A percentile compares a stretch with the other conserved stretches of the same genome.
Conservation (phyloP, 2,329 filamentous ascomycete species). For the Thermothelomyces thermophilus region DNA sequence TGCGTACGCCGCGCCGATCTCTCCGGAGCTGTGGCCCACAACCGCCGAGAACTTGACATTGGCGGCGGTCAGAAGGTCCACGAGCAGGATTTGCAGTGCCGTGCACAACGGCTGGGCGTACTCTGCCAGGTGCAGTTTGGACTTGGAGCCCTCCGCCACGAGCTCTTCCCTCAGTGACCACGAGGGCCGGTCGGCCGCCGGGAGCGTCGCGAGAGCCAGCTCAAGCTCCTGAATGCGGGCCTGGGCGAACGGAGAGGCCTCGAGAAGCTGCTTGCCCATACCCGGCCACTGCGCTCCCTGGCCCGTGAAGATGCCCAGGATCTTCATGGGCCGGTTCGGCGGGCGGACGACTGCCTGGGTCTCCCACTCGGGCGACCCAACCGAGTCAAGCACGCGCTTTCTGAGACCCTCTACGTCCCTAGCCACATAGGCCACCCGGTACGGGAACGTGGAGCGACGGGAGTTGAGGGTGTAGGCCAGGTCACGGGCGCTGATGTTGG, state of each 20-base stretch:
- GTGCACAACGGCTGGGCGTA: slow-evolving; percentile 33
- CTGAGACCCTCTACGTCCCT: neutral
- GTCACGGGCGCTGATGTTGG: neutral
- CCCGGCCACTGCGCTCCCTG: neutral
- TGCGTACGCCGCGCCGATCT: slow-evolving; percentile 46
- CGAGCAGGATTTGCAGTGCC: slow-evolving; percentile 36
- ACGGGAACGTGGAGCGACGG: neutral
- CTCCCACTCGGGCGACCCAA: no score
- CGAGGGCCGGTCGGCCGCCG: slow-evolving; percentile 3
- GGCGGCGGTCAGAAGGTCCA: slow-evolving; percentile 31
- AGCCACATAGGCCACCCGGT: neutral
- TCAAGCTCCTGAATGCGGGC: neutral
- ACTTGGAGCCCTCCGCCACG: neutral
- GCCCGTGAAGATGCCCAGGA: neutral
- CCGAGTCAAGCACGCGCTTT: no score
- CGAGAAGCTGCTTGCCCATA: neutral
- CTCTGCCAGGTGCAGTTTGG: slow-evolving; percentile 18
- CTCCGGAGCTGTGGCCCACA: slow-evolving; percentile 44
- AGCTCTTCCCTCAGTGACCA: slow-evolving; percentile 17
- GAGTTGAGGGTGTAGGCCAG: neutral
- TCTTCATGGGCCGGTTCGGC: no score
- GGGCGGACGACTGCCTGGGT: no score
- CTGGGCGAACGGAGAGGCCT: neutral
- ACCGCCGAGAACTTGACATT: slow-evolving; percentile 31
- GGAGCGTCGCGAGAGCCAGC: neutral